Evolutionary conservation across 331 rosid species (phyloP).

Genomic region (Telfairia occidentalis): DNA sequence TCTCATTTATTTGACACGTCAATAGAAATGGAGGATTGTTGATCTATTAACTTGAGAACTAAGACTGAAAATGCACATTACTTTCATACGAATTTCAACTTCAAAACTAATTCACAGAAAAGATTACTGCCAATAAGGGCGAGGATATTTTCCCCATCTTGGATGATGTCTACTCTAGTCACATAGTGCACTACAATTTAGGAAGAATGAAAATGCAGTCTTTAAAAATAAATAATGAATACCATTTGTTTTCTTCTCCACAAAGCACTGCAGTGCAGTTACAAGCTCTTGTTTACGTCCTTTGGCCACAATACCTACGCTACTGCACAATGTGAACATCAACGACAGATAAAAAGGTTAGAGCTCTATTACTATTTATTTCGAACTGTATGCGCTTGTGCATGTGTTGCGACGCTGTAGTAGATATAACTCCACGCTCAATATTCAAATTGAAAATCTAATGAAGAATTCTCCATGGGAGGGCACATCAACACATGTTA

Average conservation of each 20-base stretch:
- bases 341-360: slow-evolving; percentile 1
- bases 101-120: neutral
- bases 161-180: neutral
- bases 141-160: neutral
- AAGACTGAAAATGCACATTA: slow-evolving; percentile 28
- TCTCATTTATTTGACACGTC: slow-evolving; percentile 18
- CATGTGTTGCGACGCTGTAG: neutral
- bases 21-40: slow-evolving; percentile 23
- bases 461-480: neutral
- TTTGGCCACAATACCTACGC: slow-evolving; percentile 46
- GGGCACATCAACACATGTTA: neutral
- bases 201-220: neutral
- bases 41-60: slow-evolving; percentile 27
- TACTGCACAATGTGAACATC: slow-evolving; percentile 45
- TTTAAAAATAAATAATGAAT: neutral
- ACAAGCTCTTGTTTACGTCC: slow-evolving; percentile 72
- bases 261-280: slow-evolving; percentile 52
- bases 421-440: neutral
- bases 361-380: neutral
- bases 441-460: neutral
- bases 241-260: slow-evolving; percentile 49
- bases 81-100: slow-evolving; percentile 13
- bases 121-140: neutral
- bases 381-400: neutral
- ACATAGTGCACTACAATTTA: neutral